Evolutionary conservation across 2,329 filamentous ascomycete species (phyloP).

Genomic region (Fusarium odoratissimum): DNA sequence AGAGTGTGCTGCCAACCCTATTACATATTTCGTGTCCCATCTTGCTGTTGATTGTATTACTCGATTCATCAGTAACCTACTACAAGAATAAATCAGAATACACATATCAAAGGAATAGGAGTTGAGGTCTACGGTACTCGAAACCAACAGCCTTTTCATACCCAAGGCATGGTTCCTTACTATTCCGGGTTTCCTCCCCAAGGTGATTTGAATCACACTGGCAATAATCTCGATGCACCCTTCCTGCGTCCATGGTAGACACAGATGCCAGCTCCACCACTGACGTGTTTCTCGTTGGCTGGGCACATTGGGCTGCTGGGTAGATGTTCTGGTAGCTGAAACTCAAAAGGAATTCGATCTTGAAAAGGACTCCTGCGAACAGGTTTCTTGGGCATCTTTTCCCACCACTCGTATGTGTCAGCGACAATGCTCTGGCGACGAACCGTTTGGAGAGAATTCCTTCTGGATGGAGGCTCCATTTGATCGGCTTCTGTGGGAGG

Average conservation of each 20-base stretch:
- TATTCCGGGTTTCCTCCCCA: not conserved
- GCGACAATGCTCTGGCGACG: conserved; percentile 40
- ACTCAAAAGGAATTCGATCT: conserved; percentile 53
- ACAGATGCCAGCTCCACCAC: conserved; percentile 61
- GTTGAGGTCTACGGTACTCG: not conserved
- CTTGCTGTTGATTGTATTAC: not conserved
- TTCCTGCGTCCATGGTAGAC: conserved; percentile 60
- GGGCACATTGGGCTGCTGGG: conserved; percentile 65
- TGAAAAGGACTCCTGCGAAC: conserved; percentile 34
- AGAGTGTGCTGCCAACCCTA: not conserved
- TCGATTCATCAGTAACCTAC: not conserved
- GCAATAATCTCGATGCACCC: conserved; percentile 12
- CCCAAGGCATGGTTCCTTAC: not conserved
- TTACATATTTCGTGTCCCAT: not conserved
- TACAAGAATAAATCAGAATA: not conserved
- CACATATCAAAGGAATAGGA: not conserved
- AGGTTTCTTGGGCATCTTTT: conserved; percentile 44
- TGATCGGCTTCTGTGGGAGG: conserved; percentile 39
- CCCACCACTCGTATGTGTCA: conserved; percentile 53
- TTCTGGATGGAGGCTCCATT: conserved; percentile 3
- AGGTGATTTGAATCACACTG: not conserved
- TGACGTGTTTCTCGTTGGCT: conserved; percentile 57
- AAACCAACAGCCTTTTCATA: not conserved
- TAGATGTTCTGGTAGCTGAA: conserved; percentile 63
- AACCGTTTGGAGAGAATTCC: conserved; percentile 30